A percentile compares a stretch with the other conserved stretches of the same genome.
phyloP scores from a whole-genome alignment of 768 basidiomycete species.

The Mycena indigotica region DNA sequence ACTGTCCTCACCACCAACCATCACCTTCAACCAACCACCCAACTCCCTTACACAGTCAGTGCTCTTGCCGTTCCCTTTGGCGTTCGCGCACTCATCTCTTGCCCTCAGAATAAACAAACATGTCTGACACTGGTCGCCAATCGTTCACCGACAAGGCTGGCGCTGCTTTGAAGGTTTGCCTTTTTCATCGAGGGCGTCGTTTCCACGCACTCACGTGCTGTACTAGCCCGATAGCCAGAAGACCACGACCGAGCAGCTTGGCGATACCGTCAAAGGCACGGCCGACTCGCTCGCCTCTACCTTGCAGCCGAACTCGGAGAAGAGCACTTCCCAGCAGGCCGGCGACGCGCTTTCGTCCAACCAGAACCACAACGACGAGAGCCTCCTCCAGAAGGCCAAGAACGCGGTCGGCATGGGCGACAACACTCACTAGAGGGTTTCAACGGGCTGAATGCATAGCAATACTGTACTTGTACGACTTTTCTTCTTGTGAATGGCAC shows the following conservation, averaged over 20 bases:
- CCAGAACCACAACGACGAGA: slow-evolving; percentile 42
- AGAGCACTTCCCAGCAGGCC: slow-evolving; percentile 50
- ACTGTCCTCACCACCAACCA: too few species aligned
- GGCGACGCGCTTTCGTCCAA: slow-evolving; percentile 53
- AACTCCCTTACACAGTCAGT: too few species aligned
- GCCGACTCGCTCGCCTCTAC: slow-evolving; percentile 51
- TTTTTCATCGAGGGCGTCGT: too few species aligned
- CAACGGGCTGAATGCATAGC: too few species aligned
- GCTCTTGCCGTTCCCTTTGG: too few species aligned
- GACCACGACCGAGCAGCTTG: slow-evolving; percentile 48
- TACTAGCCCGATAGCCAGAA: slow-evolving; percentile 62
- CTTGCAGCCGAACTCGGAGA: slow-evolving; percentile 57
- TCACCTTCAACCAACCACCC: too few species aligned
- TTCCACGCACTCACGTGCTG: too few species aligned
- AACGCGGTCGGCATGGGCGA: slow-evolving; percentile 49
- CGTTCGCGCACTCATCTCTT: too few species aligned
- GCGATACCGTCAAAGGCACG: slow-evolving; percentile 51
- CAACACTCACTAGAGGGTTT: too few species aligned
- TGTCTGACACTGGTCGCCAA: slow-evolving; percentile 62
- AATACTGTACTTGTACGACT: too few species aligned
- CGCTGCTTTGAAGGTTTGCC: slow-evolving; percentile 50
- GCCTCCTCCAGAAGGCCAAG: slow-evolving; percentile 54
- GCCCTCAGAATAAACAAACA: slow-evolving; percentile 31
- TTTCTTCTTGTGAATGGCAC: too few species aligned
- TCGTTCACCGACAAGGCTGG: slow-evolving; percentile 59